phyloP scores from a whole-genome alignment of 2,329 filamentous ascomycete species.

The Diaporthe sp. region DNA sequence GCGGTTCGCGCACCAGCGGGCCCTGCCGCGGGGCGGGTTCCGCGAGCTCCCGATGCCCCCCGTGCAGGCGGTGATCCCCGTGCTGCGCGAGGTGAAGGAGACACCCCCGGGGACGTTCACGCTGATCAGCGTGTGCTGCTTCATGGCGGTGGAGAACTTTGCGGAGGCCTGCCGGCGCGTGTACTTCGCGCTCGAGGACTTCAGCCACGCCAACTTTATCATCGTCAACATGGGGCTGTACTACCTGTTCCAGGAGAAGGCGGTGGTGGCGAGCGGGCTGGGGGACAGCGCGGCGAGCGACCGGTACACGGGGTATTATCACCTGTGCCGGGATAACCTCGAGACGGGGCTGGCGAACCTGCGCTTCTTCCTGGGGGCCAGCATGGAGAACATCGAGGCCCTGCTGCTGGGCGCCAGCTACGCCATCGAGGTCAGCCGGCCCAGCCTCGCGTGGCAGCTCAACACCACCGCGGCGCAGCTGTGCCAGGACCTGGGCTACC shows the following conservation, averaged over 20 bases:
- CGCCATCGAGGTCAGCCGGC: constrained; percentile 70
- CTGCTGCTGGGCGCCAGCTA: constrained; percentile 70
- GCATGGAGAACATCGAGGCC: constrained; percentile 65
- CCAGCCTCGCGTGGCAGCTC: constrained; percentile 73
- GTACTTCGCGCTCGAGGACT: constrained; percentile 54
- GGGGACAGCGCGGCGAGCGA: constrained; percentile 42
- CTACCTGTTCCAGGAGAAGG: constrained; percentile 60
- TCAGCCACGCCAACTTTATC: constrained; percentile 61
- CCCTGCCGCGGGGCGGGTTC: constrained; percentile 56
- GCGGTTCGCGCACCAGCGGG: constrained; percentile 57
- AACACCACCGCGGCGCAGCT: constrained; percentile 68
- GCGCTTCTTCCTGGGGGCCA: constrained; percentile 66
- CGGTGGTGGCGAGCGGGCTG: constrained; percentile 44
- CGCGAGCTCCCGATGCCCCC: constrained; percentile 66
- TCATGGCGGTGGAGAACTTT: constrained; percentile 61
- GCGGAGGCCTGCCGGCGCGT: constrained; percentile 58
- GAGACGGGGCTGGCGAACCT: constrained; percentile 62
- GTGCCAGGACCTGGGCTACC: constrained; percentile 72
- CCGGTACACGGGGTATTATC: constrained; percentile 48
- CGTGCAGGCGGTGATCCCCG: constrained; percentile 58
- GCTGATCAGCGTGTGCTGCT: constrained; percentile 54
- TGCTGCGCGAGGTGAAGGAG: constrained; percentile 61
- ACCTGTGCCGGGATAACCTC: constrained; percentile 58
- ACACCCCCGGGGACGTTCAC: constrained; percentile 60
- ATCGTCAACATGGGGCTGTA: constrained; percentile 61